Evolutionary conservation across 139 green algal species (phyloP).

Genomic region (Chlamydomonas eustigma): DNA sequence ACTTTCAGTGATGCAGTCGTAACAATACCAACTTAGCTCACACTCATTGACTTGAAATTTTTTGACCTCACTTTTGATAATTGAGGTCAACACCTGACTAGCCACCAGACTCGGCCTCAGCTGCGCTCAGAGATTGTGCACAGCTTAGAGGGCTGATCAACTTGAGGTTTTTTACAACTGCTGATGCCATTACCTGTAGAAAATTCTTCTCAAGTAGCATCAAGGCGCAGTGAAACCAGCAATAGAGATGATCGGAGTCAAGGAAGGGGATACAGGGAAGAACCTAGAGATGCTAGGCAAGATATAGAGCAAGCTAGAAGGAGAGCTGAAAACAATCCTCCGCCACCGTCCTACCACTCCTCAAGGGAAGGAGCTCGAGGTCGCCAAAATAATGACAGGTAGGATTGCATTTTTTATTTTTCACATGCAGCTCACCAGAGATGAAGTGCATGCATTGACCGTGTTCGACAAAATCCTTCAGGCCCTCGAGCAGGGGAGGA

Average conservation of each 20-base stretch:
- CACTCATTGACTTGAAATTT: too few relatives aligned
- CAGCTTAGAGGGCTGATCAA: too few relatives aligned
- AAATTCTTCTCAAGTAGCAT: background rate
- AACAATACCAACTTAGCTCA: too few relatives aligned
- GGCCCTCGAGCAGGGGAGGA: too few relatives aligned
- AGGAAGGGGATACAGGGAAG: background rate
- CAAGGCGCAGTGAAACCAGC: background rate
- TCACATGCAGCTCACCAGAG: background rate
- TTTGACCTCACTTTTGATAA: too few relatives aligned
- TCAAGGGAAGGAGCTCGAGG: background rate
- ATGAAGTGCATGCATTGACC: background rate
- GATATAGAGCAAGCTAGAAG: background rate
- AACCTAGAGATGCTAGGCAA: constrained; percentile 1
- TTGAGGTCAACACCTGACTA: too few relatives aligned
- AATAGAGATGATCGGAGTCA: background rate
- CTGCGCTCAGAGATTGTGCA: too few relatives aligned
- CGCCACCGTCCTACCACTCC: background rate
- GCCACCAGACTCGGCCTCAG: too few relatives aligned
- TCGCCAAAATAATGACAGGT: background rate
- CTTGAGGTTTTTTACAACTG: background rate
- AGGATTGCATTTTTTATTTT: background rate
- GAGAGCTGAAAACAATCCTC: background rate
- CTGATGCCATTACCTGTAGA: constrained; percentile 1
- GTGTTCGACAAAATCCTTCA: background rate
- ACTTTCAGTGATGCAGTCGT: too few relatives aligned